Evolutionary conservation across 2,329 filamentous ascomycete genomes (phyloP), one percentile per base, ranked within the genome.

Genomic region (Colletotrichum tamarilloi): DNA sequence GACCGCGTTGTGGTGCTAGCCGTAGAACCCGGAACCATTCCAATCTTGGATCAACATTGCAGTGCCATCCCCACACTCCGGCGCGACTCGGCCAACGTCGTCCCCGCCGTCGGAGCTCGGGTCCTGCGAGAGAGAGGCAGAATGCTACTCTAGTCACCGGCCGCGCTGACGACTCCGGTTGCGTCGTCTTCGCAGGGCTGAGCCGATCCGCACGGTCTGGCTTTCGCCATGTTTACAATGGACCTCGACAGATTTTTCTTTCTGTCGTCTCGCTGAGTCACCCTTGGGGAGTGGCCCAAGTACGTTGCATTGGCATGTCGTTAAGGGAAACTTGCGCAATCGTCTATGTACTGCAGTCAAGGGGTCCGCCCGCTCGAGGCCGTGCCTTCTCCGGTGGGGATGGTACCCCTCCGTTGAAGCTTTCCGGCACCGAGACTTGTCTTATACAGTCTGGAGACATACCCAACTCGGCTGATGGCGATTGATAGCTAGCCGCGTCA

Each of bases 121-220:
- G 52, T 62, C 9, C 24, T 63, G 62, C 28, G 52, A 42, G 26
- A 24, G 6, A n/a, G 30, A 68, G 14, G 9, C 8, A 55, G 9
- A 55, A 60, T 69, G 66, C 60, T 46, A 58, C 24, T 52, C 16
- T 46, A 53, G 28, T 24, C 53, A 53, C 55, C 59, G 59, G 67
- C 42, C 35, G 22, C 42, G 60, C 71, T 62, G 71, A 73, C 67
- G 71, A 73, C 46, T 53, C 46, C 38, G 26, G 46, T 65, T 65
- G 70, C 70, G 60, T 73, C 70, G 70, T 56, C 38, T 32, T 62
- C 49, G 49, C 70, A 73, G 60, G 60, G 70, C 70, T 70, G 67
- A 73, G 70, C 28, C 56, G 67, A 26, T 68, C 32, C 57, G 24
- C 24, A 42, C 28, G 60, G 42, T 53, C 42, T 63, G 28, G 35